Evolutionary conservation across 139 green algal genomes (phyloP).

Genomic region (Chara braunii): DNA sequence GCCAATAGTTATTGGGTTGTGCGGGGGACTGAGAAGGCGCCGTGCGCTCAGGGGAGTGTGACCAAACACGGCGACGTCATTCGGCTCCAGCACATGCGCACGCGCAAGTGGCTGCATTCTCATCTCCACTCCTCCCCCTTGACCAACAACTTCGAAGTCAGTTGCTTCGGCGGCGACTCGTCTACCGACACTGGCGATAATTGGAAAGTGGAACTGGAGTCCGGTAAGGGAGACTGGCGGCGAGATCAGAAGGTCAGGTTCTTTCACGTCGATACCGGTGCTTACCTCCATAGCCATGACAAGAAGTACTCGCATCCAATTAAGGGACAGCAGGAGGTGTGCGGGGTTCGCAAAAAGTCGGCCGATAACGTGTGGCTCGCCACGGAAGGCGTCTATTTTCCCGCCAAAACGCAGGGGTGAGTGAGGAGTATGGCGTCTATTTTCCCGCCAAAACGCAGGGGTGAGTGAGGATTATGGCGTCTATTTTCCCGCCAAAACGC

Average conservation of each 20-base stretch:
- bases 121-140: slow-evolving; percentile 79
- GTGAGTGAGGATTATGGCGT: too few species aligned
- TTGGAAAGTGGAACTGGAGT: slow-evolving; percentile 53
- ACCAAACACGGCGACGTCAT: slow-evolving; percentile 55
- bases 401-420: slow-evolving; percentile 14
- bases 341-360: slow-evolving; percentile 26
- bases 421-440: slow-evolving; percentile 79
- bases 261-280: slow-evolving; percentile 63
- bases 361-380: slow-evolving; percentile 58
- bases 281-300: slow-evolving; percentile 54
- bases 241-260: slow-evolving; percentile 49
- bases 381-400: slow-evolving; percentile 75
- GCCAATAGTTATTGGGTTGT: slow-evolving; percentile 71
- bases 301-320: slow-evolving; percentile 69
- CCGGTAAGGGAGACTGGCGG: slow-evolving; percentile 22
- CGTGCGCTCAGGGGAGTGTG: slow-evolving; percentile 24
- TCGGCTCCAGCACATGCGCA: slow-evolving; percentile 68
- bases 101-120: slow-evolving; percentile 84
- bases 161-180: slow-evolving; percentile 59
- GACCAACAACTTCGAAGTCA: slow-evolving; percentile 76
- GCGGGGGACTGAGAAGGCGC: slow-evolving; percentile 25
- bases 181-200: slow-evolving; percentile 64
- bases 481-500: slow-evolving; percentile 52
- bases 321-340: slow-evolving; percentile 70
- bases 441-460: slow-evolving; percentile 42